These are phyloP conservation scores for Hemisphaericaspora lyxosophila DNA, from an alignment of 1,139 yeast genomes.

Conservation along the genomic window DNA sequence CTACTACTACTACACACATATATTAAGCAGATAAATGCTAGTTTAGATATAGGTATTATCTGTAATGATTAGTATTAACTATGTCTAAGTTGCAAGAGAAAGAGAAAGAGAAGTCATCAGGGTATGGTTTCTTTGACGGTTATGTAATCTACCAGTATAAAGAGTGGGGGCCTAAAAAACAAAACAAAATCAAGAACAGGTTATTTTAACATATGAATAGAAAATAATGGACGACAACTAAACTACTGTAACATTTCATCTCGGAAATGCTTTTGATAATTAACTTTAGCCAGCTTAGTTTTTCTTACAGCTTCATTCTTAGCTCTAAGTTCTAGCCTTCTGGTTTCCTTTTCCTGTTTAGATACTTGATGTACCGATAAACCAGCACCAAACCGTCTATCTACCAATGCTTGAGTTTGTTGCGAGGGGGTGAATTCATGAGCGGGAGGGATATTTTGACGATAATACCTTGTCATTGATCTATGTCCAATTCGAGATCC, in stretches of 20 bases:
- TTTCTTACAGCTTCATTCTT: constrained; percentile 27
- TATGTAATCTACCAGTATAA: no score
- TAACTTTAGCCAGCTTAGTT: constrained; percentile 28
- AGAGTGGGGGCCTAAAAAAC: no score
- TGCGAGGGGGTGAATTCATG: constrained; percentile 27
- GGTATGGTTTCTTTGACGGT: no score
- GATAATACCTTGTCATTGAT: constrained; percentile 43
- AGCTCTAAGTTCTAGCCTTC: constrained; percentile 25
- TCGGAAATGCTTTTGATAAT: constrained; percentile 39
- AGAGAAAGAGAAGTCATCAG: no score
- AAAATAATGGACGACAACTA: not conserved
- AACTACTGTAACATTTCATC: constrained; percentile 29
- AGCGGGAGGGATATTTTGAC: constrained; percentile 36
- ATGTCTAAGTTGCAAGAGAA: no score
- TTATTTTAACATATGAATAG: no score
- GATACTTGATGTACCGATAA: constrained; percentile 29
- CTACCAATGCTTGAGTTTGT: constrained; percentile 40
- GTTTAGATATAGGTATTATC: no score
- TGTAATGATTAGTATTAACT: no score
- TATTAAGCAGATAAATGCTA: no score
- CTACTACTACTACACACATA: no score
- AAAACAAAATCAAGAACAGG: no score
- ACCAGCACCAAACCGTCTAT: constrained; percentile 44
- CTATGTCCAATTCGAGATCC: constrained; percentile 52
- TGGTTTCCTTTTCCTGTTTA: constrained; percentile 36